Conservation (phyloP, 441 rosid species). For the Populus hybrid region DNA sequence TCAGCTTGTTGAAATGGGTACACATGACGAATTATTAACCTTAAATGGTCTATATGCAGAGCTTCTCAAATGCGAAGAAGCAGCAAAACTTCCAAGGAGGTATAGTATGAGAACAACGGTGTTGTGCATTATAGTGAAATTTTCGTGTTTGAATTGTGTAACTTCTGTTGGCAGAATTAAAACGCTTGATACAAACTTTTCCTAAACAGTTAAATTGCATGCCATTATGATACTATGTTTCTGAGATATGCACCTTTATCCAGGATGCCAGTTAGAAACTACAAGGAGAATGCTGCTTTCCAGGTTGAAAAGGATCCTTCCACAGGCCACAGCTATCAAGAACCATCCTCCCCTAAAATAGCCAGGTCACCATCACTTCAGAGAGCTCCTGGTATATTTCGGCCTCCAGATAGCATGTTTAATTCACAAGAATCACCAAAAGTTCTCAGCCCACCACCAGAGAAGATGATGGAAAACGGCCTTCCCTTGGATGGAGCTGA, state of each 20-base stretch:
- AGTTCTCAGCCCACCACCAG: constrained; percentile 65
- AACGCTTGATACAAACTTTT: background rate
- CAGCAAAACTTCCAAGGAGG: constrained; percentile 98
- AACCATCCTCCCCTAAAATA: constrained; percentile 83
- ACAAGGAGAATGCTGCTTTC: constrained; percentile 57
- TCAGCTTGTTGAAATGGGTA: constrained; percentile 99
- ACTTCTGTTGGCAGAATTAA: background rate
- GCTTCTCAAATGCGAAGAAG: constrained; percentile 97
- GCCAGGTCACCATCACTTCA: constrained; percentile 93
- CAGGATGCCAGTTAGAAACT: constrained; percentile 87
- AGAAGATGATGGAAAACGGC: constrained; percentile 71
- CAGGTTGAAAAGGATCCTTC: constrained; percentile 91
- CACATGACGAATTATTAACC: constrained; percentile 84
- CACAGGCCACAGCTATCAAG: constrained; percentile 79
- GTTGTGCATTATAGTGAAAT: background rate
- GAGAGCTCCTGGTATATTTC: constrained; percentile 60
- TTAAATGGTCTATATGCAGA: constrained; percentile 88
- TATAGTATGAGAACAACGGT: constrained; percentile 27
- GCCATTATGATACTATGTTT: constrained; percentile 3
- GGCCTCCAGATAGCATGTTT: constrained; percentile 54
- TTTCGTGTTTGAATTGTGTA: background rate
- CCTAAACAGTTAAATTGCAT: background rate
- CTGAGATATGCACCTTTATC: constrained; percentile 21
- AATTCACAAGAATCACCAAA: constrained; percentile 70
- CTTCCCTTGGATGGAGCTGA: constrained; percentile 51